These are phyloP conservation scores for Pachysandra terminalis DNA, from an alignment of 164 flowering plant species.

Conservation along the genomic window DNA sequence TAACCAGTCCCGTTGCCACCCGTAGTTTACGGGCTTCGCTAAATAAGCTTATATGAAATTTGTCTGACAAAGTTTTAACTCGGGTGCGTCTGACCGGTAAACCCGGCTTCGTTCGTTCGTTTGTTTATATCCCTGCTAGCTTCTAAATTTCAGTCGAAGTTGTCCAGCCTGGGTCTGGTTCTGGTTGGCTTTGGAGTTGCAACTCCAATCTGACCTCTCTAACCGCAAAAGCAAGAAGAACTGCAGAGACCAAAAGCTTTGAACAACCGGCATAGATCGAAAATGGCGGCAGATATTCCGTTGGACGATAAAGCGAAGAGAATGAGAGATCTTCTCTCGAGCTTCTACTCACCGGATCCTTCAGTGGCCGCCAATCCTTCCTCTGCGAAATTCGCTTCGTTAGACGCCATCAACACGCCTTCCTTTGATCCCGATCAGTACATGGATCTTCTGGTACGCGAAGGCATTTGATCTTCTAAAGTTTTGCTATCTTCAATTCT, in stretches of 20 bases:
- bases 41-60: too few species aligned
- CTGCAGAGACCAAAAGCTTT: too few species aligned
- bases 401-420: slow-evolving; percentile 77
- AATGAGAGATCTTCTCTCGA: slow-evolving; percentile 92
- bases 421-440: slow-evolving; percentile 90
- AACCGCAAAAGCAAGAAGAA: not conserved
- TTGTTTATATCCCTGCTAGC: too few species aligned
- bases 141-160: too few species aligned
- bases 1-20: too few species aligned
- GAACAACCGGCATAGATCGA: not conserved
- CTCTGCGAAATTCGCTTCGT: slow-evolving; percentile 35
- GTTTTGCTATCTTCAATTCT: not conserved
- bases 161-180: not conserved
- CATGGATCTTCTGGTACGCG: slow-evolving; percentile 75
- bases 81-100: too few species aligned
- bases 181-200: not conserved
- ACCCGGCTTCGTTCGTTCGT: too few species aligned
- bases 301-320: slow-evolving; percentile 94
- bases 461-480: not conserved
- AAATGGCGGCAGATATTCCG: slow-evolving; percentile 59
- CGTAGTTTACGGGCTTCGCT: too few species aligned
- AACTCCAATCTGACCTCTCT: not conserved
- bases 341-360: slow-evolving; percentile 91
- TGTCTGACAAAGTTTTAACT: too few species aligned
- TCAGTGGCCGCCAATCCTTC: slow-evolving; percentile 31